These are phyloP conservation scores for Penicillium argentinense DNA, from an alignment of 495 filamentous ascomycete genomes.

Conservation along the genomic window DNA sequence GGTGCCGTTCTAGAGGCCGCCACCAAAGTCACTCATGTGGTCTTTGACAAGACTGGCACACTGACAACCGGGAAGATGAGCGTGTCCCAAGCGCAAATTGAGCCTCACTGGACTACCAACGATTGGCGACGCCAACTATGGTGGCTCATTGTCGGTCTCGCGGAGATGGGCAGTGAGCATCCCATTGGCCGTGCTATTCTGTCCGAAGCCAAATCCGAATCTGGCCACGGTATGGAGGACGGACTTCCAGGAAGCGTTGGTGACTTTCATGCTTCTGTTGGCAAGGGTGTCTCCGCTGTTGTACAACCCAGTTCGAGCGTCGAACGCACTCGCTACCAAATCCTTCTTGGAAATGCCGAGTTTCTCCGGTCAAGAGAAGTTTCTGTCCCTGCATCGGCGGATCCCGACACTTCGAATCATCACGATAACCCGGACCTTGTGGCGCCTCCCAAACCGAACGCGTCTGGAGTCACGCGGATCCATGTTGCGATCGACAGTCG, in stretches of 20 bases:
- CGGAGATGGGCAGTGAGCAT: conserved; percentile 93
- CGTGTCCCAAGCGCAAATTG: conserved; percentile 68
- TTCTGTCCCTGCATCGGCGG: conserved; percentile 62
- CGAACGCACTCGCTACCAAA: conserved; percentile 67
- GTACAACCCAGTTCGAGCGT: conserved; percentile 72
- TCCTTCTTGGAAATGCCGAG: conserved; percentile 77
- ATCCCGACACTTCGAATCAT: conserved; percentile 34
- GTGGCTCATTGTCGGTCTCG: conserved; percentile 92
- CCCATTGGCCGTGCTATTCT: conserved; percentile 88
- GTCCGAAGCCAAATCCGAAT: conserved; percentile 65
- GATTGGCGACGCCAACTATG: conserved; percentile 73
- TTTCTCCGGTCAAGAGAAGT: conserved; percentile 72
- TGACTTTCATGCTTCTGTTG: conserved; percentile 81
- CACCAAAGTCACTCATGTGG: conserved; percentile 86
- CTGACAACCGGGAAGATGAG: conserved; percentile 94
- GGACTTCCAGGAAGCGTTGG: conserved; percentile 78
- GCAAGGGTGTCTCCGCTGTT: conserved; percentile 78
- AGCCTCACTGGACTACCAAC: conserved; percentile 65
- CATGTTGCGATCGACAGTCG: conserved; percentile 81
- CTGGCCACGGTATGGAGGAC: conserved; percentile 69
- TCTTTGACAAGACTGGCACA: conserved; percentile 99
- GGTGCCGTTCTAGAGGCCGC: conserved; percentile 90
- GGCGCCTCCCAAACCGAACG: conserved; percentile 25
- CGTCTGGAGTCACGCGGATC: conserved; percentile 78
- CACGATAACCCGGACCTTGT: conserved; percentile 21